phyloP scores from a whole-genome alignment of 768 basidiomycete species.

The Leccinum variicolor region DNA sequence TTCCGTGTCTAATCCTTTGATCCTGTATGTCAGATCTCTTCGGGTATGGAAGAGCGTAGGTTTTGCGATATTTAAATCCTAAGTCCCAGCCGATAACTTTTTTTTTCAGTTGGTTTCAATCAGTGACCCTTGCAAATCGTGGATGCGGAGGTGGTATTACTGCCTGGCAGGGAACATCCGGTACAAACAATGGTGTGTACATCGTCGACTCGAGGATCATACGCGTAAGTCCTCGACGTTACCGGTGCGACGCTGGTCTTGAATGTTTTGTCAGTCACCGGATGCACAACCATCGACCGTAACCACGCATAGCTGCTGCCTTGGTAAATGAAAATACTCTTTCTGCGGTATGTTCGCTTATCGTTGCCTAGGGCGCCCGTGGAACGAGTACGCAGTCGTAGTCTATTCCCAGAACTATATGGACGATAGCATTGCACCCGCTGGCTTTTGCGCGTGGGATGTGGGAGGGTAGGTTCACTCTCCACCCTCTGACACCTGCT shows the following conservation, averaged over 20 bases:
- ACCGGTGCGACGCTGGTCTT: constrained; percentile 8
- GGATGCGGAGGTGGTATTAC: constrained; percentile 61
- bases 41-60: background rate
- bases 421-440: constrained; percentile 46
- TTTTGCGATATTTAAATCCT: too few relatives aligned
- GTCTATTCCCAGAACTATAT: constrained; percentile 32
- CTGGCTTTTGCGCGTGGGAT: constrained; percentile 47
- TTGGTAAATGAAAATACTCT: constrained; percentile 33
- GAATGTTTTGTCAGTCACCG: constrained; percentile 44
- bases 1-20: background rate
- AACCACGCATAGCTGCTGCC: constrained; percentile 45
- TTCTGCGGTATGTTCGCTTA: background rate
- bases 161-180: constrained; percentile 57
- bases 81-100: background rate
- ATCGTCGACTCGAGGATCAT: background rate
- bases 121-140: constrained; percentile 52
- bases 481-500: background rate
- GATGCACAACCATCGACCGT: constrained; percentile 51
- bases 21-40: background rate
- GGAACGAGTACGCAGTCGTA: constrained; percentile 58
- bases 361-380: constrained; percentile 39
- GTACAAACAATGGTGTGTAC: constrained; percentile 36
- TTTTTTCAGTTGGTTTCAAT: constrained; percentile 54
- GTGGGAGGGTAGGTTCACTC: constrained; percentile 13
- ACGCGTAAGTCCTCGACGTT: background rate